phyloP scores from a whole-genome alignment of 305 asterid species.

The Rubia occidens region DNA sequence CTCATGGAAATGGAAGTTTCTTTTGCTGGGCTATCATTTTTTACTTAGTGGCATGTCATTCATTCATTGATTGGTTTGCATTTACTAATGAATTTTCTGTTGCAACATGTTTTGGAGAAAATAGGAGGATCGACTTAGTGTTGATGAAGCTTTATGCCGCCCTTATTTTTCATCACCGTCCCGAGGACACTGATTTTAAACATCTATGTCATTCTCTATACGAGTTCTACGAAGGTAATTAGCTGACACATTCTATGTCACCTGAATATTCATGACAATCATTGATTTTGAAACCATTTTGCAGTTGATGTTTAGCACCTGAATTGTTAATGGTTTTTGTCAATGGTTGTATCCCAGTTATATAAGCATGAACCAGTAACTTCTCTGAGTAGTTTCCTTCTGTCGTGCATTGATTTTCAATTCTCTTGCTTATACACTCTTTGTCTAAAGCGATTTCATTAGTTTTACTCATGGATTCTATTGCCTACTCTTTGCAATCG shows the following conservation, averaged over 20 bases:
- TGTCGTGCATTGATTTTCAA: too few species aligned
- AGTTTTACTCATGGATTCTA: too few species aligned
- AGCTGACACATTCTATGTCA: neutral
- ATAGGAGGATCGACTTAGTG: conserved; percentile 75
- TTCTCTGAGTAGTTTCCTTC: too few species aligned
- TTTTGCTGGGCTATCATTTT: neutral
- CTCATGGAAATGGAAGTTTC: neutral
- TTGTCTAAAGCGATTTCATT: too few species aligned
- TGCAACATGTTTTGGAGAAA: neutral
- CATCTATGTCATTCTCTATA: neutral
- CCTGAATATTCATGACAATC: neutral
- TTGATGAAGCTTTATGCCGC: conserved; percentile 78
- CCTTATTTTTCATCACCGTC: conserved; percentile 55
- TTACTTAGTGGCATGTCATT: neutral
- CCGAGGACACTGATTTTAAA: conserved; percentile 12
- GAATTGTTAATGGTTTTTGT: too few species aligned
- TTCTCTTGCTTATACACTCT: too few species aligned
- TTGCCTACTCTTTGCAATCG: too few species aligned
- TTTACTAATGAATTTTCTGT: conserved; percentile 9
- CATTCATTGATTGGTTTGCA: neutral
- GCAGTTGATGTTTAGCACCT: neutral
- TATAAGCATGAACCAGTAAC: too few species aligned
- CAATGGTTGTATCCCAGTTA: too few species aligned
- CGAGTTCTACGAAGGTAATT: conserved; percentile 3
- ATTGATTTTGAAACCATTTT: neutral